Base-by-base conservation (phyloP, 1,284 basidiomycete genomes). In the Rhodofomes roseus region DNA sequence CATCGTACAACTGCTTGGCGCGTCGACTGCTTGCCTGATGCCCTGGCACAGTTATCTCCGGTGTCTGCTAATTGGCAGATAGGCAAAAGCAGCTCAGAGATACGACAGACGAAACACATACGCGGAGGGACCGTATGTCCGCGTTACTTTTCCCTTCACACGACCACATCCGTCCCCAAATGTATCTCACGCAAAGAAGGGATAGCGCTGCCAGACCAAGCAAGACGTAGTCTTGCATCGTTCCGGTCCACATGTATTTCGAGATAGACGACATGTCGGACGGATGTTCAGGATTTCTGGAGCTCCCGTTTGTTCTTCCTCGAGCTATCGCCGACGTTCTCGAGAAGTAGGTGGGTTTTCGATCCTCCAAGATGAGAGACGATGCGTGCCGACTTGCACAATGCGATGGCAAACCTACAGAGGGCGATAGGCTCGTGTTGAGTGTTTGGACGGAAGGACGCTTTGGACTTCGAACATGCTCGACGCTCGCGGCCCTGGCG, bases 1-100 rank as follows among this genome's bases (percentile, higher is more conserved):
- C 83, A 54, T 92, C 89, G 64, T 82, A 88, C 1, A 82, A 76
- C 65, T 91, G 89, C 62, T 78, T 82, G 23, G 62, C 64, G 29
- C 63, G 31, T n/a, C 12, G 50, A 12, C 31, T 52, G 36, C 20
- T 65, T 53, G 23, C 34, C n/a, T 53, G 40, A 34, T 56, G 4
- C 41, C 23, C 50, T 31, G 34, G 8, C 27, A 16, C 37, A 54
- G 34, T 34, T 53, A 37, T 51, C 48, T 59, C 57, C 50, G 57
- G 20, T 48, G 48, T 11, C 29, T 11, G 20, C 50, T 52, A 52
- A n/a, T 18, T 36, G 18, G n/a, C 1, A 34, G 20, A 52, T 52
- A 36, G 50, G 31, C 11, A 37, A 27, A 5, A 22, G 31, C 11
- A 36, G 27, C n/a, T 23, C 20, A 18, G 4, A 18, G 31, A 34